Base-by-base conservation (phyloP, 805 yeast genomes). In the Metschnikowia gruessii region DNA sequence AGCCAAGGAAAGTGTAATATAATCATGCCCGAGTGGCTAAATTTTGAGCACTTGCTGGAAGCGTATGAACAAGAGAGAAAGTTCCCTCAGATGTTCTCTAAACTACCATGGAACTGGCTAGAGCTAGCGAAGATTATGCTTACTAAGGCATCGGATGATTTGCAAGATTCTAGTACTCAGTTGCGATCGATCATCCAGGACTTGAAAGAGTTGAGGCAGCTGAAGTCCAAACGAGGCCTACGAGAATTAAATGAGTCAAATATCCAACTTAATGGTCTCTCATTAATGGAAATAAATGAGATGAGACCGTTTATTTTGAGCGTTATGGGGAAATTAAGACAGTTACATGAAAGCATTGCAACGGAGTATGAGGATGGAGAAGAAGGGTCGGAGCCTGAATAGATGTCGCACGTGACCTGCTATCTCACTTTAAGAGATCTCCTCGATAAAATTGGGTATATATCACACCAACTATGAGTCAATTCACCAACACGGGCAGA, bases 81-180 rank as follows among this genome's bases (percentile, higher is more conserved):
- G 4, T 62, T 76, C 45, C 74, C 80, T 1, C 75, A 75, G 29
- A 69, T 77, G 49, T 92, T 92, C 60, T 77, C 88, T 45, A 66
- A 72, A 7, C 65, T 92, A 41, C 98, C 98, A 0, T 83, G 85
- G 82, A 80, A 84, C 61, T 94, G 99, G 99, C 70, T 90, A 18
- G 96, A 92, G 42, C 60, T 85, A 1, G 79, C 92, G 3, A 87
- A 85, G 54, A 74, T 85, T 11, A 67, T 92, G 40, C 72, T 92
- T 4, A 72, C 77, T 12, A 73, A 72, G 36, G 96, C 96, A 1
- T 56, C 84, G 0, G 96, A 91, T 55, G 98, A 94, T 63, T 69
- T 90, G 44, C 68, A 72, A 12, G 92, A 85, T 50, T 83, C 89
- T 0, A 76, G 86, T 0, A 87, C 86, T 57, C 83, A 77, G 47